A percentile compares a stretch with the other conserved stretches of the same genome.
phyloP scores from a whole-genome alignment of 2,329 filamentous ascomycete genomes.

The Plenodomus lindquistii region DNA sequence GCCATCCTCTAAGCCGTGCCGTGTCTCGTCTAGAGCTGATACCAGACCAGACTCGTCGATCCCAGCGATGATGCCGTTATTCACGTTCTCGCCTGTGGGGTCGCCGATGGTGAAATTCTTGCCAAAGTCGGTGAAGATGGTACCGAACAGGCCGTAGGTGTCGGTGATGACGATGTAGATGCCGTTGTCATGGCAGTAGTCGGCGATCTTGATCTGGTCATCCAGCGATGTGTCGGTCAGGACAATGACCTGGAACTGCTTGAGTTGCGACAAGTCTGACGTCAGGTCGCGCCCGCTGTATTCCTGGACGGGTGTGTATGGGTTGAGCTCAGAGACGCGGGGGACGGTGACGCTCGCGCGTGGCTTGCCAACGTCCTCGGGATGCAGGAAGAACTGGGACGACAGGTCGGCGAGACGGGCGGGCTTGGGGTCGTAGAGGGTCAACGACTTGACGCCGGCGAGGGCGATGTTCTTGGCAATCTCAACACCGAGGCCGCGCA shows the following conservation, averaged over 20 bases:
- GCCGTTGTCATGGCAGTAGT: constrained; percentile 91
- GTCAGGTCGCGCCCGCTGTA: constrained; percentile 68
- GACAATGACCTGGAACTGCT: constrained; percentile 90
- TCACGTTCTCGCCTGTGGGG: constrained; percentile 83
- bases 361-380: constrained; percentile 87
- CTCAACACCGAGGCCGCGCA: constrained; percentile 94
- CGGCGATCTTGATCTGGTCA: constrained; percentile 80
- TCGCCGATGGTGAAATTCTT: constrained; percentile 91
- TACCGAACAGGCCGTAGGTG: constrained; percentile 91
- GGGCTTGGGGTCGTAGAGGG: constrained; percentile 86
- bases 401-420: constrained; percentile 87
- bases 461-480: constrained; percentile 99
- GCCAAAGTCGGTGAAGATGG: constrained; percentile 96
- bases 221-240: constrained; percentile 82
- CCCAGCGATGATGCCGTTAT: constrained; percentile 84
- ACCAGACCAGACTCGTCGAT: constrained; percentile 91
- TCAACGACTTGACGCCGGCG: constrained; percentile 95
- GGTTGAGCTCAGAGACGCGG: constrained; percentile 90
- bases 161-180: constrained; percentile 89
- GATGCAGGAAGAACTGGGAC: constrained; percentile 93
- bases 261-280: constrained; percentile 77
- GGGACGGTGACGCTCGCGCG: constrained; percentile 85
- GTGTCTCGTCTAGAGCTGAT: constrained; percentile 89
- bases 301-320: constrained; percentile 87
- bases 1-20: constrained; percentile 93